A percentile compares a stretch with the other conserved stretches of the same genome.
phyloP scores from a whole-genome alignment of 2,329 filamentous ascomycete species.

The Exophiala spinifera region DNA sequence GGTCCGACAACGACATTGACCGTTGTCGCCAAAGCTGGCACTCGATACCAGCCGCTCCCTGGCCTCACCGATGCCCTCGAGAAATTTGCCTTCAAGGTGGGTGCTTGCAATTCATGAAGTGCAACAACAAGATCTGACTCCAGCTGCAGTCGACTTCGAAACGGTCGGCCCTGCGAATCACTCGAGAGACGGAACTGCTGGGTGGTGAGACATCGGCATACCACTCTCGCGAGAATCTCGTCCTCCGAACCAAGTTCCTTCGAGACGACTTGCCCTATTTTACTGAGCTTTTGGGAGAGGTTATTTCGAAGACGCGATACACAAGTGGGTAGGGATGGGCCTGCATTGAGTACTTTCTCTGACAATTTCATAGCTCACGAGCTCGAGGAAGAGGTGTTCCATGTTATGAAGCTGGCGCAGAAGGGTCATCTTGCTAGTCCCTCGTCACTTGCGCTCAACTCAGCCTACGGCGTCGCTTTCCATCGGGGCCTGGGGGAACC shows the following conservation, averaged over 20 bases:
- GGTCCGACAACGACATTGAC: conserved; percentile 88
- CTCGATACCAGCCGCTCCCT: conserved; percentile 84
- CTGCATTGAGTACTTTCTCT: neutral
- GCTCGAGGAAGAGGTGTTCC: conserved; percentile 81
- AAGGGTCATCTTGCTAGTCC: conserved; percentile 63
- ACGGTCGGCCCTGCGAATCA: conserved; percentile 87
- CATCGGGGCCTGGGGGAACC: conserved; percentile 85
- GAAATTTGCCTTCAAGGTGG: conserved; percentile 96
- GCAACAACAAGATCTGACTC: conserved; percentile 30
- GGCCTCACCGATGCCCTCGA: conserved; percentile 87
- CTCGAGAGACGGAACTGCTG: conserved; percentile 90
- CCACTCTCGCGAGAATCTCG: conserved; percentile 89
- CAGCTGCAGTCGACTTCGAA: conserved; percentile 70
- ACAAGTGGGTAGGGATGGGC: conserved; percentile 48
- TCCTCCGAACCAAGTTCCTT: conserved; percentile 92
- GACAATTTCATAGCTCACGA: conserved; percentile 66
- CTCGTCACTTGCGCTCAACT: conserved; percentile 74
- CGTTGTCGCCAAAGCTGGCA: conserved; percentile 89
- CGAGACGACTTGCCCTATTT: conserved; percentile 96
- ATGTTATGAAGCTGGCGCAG: conserved; percentile 74
- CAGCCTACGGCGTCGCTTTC: conserved; percentile 82
- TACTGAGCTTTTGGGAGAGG: conserved; percentile 89
- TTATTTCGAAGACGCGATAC: conserved; percentile 84
- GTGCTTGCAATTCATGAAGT: conserved; percentile 25
- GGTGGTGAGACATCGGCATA: conserved; percentile 84